Evolutionary conservation across 345 rosid genomes (phyloP).

Genomic region (Rubroshorea leprosula): DNA sequence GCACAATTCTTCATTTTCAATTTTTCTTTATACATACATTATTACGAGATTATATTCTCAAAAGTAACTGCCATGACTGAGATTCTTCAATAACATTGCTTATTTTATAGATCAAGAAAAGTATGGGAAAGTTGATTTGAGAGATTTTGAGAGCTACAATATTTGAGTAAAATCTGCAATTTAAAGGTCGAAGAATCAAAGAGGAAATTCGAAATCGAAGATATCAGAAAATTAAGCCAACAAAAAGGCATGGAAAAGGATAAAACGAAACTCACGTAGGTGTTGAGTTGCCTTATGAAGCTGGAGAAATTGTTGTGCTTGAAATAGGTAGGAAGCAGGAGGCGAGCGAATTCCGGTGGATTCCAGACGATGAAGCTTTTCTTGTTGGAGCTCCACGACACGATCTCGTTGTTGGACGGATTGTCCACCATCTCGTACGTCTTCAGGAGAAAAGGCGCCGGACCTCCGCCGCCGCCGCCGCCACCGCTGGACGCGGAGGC

Average conservation of each 20-base stretch:
- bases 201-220: neutral
- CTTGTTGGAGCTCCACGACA: slow-evolving; percentile 68
- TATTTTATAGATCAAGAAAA: neutral
- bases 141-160: no score
- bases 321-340: slow-evolving; percentile 81
- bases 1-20: no score
- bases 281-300: slow-evolving; percentile 71
- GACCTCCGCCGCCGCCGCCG: slow-evolving; percentile 55
- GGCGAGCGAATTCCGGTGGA: slow-evolving; percentile 75
- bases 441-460: slow-evolving; percentile 82
- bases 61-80: no score
- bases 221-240: no score
- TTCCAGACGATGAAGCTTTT: slow-evolving; percentile 92
- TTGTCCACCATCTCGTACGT: slow-evolving; percentile 95
- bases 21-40: no score
- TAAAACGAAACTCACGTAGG: slow-evolving; percentile 44
- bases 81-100: no score
- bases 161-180: no score
- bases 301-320: slow-evolving; percentile 96
- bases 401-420: slow-evolving; percentile 62
- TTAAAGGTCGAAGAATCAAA: slow-evolving; percentile 3
- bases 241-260: no score
- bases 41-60: no score
- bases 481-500: no score
- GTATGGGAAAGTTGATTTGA: neutral